Conservation (phyloP, 805 yeast genomes). For the Vanderwaltozyma polyspora region DNA sequence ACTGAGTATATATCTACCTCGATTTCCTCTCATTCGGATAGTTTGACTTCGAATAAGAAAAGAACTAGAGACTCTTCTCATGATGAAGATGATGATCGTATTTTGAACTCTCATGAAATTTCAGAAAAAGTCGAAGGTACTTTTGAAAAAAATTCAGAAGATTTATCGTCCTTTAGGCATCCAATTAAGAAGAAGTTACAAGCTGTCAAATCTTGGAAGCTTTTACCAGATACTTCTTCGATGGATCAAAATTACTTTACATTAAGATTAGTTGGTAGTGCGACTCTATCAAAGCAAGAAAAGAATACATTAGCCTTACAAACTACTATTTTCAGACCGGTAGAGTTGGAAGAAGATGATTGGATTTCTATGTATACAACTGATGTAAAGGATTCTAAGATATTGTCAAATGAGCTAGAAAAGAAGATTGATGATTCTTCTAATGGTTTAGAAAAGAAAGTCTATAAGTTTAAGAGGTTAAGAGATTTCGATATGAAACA, state of each 20-base stretch:
- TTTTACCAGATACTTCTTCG: conserved; percentile 85
- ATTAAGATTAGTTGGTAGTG: conserved; percentile 49
- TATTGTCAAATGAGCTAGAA: conserved; percentile 33
- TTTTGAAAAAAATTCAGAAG: conserved; percentile 50
- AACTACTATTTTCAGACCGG: conserved; percentile 63
- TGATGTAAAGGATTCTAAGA: conserved; percentile 31
- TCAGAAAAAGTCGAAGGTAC: conserved; percentile 53
- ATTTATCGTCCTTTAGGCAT: conserved; percentile 45
- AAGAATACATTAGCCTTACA: conserved; percentile 30
- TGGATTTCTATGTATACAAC: conserved; percentile 66
- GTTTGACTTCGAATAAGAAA: conserved; percentile 8
- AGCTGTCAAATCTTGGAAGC: conserved; percentile 69
- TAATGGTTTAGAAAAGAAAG: conserved; percentile 40
- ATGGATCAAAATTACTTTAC: conserved; percentile 66
- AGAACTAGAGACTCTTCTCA: conserved; percentile 22
- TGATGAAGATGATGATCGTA: conserved; percentile 17
- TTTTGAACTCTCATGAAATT: conserved; percentile 19
- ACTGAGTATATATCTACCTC: conserved; percentile 82
- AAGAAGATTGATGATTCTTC: conserved; percentile 20
- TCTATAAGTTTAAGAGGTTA: conserved; percentile 47
- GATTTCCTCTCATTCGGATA: conserved; percentile 27
- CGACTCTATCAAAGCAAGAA: conserved; percentile 30
- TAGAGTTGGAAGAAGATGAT: conserved; percentile 56
- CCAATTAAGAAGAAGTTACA: conserved; percentile 64
- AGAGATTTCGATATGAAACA: conserved; percentile 75